Conservation (phyloP, 2,329 filamentous ascomycete genomes). For the Ophiostoma ulmi region DNA sequence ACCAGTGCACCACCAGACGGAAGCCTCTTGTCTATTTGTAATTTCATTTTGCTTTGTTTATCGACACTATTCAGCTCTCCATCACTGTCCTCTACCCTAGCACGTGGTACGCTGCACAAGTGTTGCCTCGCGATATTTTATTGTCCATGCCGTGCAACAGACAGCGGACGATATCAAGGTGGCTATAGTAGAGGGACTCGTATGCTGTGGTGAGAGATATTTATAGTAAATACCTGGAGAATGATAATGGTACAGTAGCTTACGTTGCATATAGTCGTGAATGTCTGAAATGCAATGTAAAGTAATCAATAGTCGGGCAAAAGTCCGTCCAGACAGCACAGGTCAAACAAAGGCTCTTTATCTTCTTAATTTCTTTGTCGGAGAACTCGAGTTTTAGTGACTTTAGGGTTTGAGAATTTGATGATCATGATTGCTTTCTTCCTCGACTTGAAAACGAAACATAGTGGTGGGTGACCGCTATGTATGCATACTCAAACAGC, state of each 20-base stretch:
- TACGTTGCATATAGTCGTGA: not conserved
- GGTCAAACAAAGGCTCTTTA: not conserved
- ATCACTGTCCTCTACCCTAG: not conserved
- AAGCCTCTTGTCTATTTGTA: not conserved
- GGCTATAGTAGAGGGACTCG: not conserved
- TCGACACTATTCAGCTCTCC: not conserved
- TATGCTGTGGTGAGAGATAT: not conserved
- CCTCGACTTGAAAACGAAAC: not conserved
- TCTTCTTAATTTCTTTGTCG: not conserved
- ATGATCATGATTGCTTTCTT: not conserved
- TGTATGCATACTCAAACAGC: not conserved
- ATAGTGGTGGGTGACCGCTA: not conserved
- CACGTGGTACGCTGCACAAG: constrained; percentile 20
- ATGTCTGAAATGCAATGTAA: not conserved
- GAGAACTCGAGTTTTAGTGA: too few relatives aligned
- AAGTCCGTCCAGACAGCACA: not conserved
- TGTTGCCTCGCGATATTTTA: constrained; percentile 17
- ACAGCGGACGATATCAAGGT: constrained; percentile 1
- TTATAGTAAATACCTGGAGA: not conserved
- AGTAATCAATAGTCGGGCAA: not conserved
- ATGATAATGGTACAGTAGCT: not conserved
- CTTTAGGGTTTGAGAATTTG: too few relatives aligned
- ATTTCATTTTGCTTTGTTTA: not conserved
- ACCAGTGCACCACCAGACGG: not conserved
- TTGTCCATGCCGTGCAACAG: constrained; percentile 18